phyloP scores from a whole-genome alignment of 176 grass and related monocot species.

The Areca catechu region DNA sequence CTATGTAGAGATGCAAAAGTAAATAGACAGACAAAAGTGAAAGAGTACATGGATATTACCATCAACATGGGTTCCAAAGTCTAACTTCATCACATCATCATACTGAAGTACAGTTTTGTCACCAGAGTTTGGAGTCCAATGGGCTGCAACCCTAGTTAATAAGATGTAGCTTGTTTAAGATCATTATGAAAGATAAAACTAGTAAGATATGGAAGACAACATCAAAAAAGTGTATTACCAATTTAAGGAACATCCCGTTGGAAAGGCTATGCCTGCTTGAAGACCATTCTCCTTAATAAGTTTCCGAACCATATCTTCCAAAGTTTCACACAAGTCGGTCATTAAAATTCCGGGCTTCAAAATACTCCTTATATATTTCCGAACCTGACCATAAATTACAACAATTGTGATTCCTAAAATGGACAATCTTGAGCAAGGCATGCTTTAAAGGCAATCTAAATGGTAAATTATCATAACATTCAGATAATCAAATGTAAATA shows the following conservation, averaged over 20 bases:
- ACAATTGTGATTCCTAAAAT: conserved; percentile 1
- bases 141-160: conserved; percentile 80
- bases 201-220: background rate
- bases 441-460: conserved; percentile 11
- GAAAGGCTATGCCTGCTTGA: conserved; percentile 52
- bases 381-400: conserved; percentile 43
- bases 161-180: background rate
- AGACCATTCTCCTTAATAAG: conserved; percentile 39
- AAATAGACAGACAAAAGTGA: background rate
- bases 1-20: background rate
- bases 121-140: conserved; percentile 97
- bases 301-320: conserved; percentile 41
- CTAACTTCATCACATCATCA: conserved; percentile 99
- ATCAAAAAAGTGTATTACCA: conserved; percentile 21
- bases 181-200: conserved; percentile 2
- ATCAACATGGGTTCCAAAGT: conserved; percentile 98
- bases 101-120: conserved; percentile 92
- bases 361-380: conserved; percentile 89
- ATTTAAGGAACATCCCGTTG: conserved; percentile 48
- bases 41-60: conserved; percentile 35
- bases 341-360: conserved; percentile 96
- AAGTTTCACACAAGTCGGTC: conserved; percentile 74
- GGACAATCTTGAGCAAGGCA: background rate
- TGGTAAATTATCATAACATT: background rate
- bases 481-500: background rate